phyloP scores from a whole-genome alignment of 2,329 filamentous ascomycete species.

The Diplodia mutila region DNA sequence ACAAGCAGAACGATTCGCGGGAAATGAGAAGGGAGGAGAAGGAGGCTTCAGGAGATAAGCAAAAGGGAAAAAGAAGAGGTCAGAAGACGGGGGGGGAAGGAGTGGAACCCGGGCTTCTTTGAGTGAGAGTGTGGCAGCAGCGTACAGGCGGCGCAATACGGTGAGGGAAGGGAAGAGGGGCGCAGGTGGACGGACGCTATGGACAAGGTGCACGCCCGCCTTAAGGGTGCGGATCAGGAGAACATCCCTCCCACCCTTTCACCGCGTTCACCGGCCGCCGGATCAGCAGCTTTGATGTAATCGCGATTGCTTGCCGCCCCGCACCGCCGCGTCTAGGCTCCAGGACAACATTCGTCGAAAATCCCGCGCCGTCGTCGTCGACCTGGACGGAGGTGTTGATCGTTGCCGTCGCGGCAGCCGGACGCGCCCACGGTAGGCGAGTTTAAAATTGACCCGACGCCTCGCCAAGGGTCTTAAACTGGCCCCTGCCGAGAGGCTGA shows the following conservation, averaged over 20 bases:
- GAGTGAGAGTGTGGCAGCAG: not conserved
- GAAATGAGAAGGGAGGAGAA: conserved; percentile 3
- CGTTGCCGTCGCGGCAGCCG: not conserved
- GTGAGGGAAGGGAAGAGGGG: conserved; percentile 7
- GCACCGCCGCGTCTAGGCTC: not conserved
- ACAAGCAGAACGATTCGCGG: not conserved
- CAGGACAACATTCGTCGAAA: not conserved
- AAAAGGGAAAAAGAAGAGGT: not conserved
- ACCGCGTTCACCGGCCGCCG: conserved; percentile 1
- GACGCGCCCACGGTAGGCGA: conserved; percentile 4
- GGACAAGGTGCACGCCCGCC: conserved; percentile 4
- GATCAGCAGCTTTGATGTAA: conserved; percentile 18
- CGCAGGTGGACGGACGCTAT: not conserved
- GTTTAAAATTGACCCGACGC: conserved; percentile 16
- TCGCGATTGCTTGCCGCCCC: conserved; percentile 17
- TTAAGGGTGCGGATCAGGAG: conserved; percentile 15
- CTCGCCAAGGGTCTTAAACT: not conserved
- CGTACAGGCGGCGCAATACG: conserved; percentile 5
- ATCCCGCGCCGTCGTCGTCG: not conserved
- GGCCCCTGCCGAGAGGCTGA: not conserved
- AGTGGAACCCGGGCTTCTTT: not conserved
- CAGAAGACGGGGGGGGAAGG: not conserved
- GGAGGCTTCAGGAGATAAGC: not conserved
- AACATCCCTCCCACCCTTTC: not conserved
- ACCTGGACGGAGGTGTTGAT: not conserved